Conservation (phyloP, 2,329 filamentous ascomycete genomes). For the Graphilbum ipis-grandicollis region DNA sequence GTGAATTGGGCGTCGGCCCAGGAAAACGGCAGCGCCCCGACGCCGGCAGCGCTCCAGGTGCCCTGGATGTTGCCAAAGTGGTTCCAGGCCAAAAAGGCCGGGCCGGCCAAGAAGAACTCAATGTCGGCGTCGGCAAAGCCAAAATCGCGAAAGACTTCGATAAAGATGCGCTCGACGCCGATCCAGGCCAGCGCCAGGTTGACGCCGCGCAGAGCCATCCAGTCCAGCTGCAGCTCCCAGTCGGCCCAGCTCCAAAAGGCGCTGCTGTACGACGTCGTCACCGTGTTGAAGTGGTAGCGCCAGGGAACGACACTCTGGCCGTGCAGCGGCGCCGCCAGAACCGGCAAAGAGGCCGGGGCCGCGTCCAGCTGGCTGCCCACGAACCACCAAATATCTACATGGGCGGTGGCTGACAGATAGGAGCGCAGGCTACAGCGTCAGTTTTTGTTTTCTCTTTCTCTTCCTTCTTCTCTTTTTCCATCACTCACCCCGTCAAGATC, state of each 20-base stretch:
- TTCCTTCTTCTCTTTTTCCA: background rate
- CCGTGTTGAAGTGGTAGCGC: conserved; percentile 32
- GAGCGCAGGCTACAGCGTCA: conserved; percentile 18
- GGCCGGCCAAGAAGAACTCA: conserved; percentile 26
- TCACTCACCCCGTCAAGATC: conserved; percentile 15
- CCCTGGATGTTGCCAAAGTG: conserved; percentile 35
- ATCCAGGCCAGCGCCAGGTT: conserved; percentile 35
- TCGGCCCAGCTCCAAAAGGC: conserved; percentile 35
- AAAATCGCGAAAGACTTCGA: conserved; percentile 27
- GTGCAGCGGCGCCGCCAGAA: conserved; percentile 15
- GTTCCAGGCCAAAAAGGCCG: conserved; percentile 35
- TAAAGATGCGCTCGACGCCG: conserved; percentile 30
- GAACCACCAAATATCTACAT: conserved; percentile 29
- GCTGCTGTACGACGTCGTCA: conserved; percentile 32
- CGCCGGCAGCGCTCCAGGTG: conserved; percentile 27
- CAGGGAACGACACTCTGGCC: conserved; percentile 16
- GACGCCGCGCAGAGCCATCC: conserved; percentile 31
- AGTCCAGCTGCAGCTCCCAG: conserved; percentile 34
- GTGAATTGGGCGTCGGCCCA: conserved; percentile 30
- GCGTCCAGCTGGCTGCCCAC: conserved; percentile 22
- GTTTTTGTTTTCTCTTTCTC: background rate
- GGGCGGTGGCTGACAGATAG: conserved; percentile 21
- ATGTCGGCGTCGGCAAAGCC: conserved; percentile 27
- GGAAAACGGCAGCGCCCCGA: conserved; percentile 20
- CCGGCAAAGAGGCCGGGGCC: conserved; percentile 14